Evolutionary conservation across 2,329 filamentous ascomycete species (phyloP).

Genomic region (Fusarium globosum): DNA sequence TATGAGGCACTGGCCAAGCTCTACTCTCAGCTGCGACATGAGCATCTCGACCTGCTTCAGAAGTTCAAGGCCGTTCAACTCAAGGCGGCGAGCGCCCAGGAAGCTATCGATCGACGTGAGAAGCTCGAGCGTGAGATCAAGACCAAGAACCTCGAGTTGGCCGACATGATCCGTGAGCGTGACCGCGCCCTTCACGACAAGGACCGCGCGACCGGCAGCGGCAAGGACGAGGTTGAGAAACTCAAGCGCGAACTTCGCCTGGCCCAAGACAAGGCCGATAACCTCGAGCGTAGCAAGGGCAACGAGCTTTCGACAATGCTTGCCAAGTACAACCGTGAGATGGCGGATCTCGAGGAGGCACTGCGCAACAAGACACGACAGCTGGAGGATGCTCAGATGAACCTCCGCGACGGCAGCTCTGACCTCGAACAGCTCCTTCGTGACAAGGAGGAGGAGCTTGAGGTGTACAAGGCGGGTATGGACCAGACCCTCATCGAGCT

Average conservation of each 20-base stretch:
- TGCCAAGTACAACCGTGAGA: slow-evolving; percentile 95
- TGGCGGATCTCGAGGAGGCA: slow-evolving; percentile 95
- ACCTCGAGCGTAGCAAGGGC: slow-evolving; percentile 91
- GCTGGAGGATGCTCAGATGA: slow-evolving; percentile 84
- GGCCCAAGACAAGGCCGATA: slow-evolving; percentile 91
- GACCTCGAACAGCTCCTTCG: slow-evolving; percentile 87
- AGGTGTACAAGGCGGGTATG: slow-evolving; percentile 98
- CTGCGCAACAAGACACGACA: slow-evolving; percentile 87
- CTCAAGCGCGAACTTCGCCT: slow-evolving; percentile 92
- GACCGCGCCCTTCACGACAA: slow-evolving; percentile 94
- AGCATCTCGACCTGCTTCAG: slow-evolving; percentile 93
- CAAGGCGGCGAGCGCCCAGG: slow-evolving; percentile 95
- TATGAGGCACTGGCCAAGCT: slow-evolving; percentile 97
- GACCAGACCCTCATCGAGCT: slow-evolving; percentile 94
- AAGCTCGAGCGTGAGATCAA: slow-evolving; percentile 98
- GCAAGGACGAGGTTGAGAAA: slow-evolving; percentile 95
- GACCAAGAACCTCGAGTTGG: slow-evolving; percentile 98
- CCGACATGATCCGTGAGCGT: slow-evolving; percentile 97
- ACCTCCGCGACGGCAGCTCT: slow-evolving; percentile 81
- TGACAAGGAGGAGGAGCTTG: slow-evolving; percentile 97
- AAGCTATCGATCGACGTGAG: slow-evolving; percentile 93
- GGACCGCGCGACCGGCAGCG: slow-evolving; percentile 85
- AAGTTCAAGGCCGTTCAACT: slow-evolving; percentile 97
- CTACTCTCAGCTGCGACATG: slow-evolving; percentile 94
- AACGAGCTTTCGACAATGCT: slow-evolving; percentile 95